Base-by-base conservation (phyloP, 2,329 filamentous ascomycete species). In the Penicillium crustosum region DNA sequence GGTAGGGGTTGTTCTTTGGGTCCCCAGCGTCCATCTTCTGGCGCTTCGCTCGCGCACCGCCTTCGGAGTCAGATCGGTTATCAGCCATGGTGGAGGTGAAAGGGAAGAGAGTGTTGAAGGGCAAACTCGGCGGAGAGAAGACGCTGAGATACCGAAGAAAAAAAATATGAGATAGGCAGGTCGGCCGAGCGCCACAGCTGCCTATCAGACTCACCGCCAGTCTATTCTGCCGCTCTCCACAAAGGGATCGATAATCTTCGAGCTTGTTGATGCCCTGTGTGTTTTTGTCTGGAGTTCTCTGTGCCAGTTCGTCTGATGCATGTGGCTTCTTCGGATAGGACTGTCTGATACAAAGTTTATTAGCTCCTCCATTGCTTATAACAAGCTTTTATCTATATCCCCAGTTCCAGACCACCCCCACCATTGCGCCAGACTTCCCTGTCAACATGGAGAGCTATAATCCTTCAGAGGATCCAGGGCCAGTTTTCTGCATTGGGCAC, bases 1-100 rank as follows among this genome's bases (percentile, higher is more conserved):
- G 86, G 79, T 99, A 97, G 1, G 90, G 91, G 74, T 97, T 97
- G 72, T 83, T 71, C 58, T 78, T 77, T 53, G 84, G 83, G 74
- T 77, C 60, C 77, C 76, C 65, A 73, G 64, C 66, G 49, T 76
- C 71, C 63, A 80, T 81, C 71, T 84, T 84, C 69, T 82, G 79
- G 60, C 81, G 81, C 77, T 82, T 87, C 65, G 75, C 75, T 66
- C 81, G 78, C 62, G 76, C 75, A 66, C 78, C 77, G 61, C 75
- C 77, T 60, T 81, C 78, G 53, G 75, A 72, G 62, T 82, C 79
- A 71, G 78, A 79, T 74, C 82, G 83, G 77, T 79, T 82, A 76
- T 80, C 82, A 74, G 81, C 78, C 84, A 87, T 86, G 64, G 63
- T 68, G 65, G 53, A 36, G 33, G 50, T 59, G 41, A 55, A 58